Base-by-base conservation (phyloP, 768 basidiomycete species). In the Mycena maculata region DNA sequence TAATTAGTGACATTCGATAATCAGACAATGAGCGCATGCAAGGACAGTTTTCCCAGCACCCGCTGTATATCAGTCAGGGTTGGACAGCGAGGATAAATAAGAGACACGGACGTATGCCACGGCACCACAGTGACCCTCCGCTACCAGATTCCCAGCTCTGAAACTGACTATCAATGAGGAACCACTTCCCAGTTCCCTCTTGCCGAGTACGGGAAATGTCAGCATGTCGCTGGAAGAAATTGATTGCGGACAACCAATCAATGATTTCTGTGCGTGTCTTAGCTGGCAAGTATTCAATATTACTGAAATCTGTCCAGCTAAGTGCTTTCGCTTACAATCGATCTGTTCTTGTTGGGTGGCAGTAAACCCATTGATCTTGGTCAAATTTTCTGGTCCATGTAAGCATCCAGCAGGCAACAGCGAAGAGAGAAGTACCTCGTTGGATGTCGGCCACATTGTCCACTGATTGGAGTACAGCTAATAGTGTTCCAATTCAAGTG, bases 41-140 rank as follows among this genome's bases (percentile, higher is more conserved):
- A 64, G 44, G 15, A 58, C 38, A 23, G 63, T 64, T 28, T 64
- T 64, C 10, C 63, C 63, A 6, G 55, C 63, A 4, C 63, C 63
- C 39, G 63, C 63, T 64, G 20, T n/a, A n/a, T n/a, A n/a, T n/a
- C n/a, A n/a, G n/a, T n/a, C n/a, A n/a, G 33, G 13, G 13, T 36
- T 36, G 8, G 6, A 6, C 8, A 36, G 13, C 13, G 33, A 36
- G 18, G 20, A 23, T 12, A 10, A 39, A 22, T 25, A 23, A 15
- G 8, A 5, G 48, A 30, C 4, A 44, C 23, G 27, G 16, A 62
- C 60, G 60, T 8, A 52, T 53, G 52, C 60, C 60, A 38, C 27
- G n/a, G 48, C 60, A 49, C 60, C 60, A 60, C 36, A 60, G 22
- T 15, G 6, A 28, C 13, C 36, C 48, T 38, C 25, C 20, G 3